These are phyloP conservation scores for Sporopachydermia lactativora DNA, from an alignment of 805 yeast species.

Conservation along the genomic window DNA sequence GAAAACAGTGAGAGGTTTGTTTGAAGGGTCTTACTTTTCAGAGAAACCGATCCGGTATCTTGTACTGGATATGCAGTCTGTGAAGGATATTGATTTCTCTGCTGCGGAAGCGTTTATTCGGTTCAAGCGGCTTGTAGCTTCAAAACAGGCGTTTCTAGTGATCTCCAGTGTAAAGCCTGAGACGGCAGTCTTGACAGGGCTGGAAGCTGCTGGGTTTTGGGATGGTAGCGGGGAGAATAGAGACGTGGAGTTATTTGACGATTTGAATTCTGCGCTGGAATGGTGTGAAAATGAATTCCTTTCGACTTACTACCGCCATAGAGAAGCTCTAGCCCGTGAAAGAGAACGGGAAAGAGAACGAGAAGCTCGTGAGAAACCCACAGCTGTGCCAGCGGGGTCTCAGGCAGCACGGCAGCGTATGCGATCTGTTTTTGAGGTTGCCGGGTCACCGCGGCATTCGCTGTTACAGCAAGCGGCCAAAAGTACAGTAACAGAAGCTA, in stretches of 20 bases:
- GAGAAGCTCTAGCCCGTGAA: slow-evolving; percentile 12
- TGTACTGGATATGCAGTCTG: slow-evolving; percentile 74
- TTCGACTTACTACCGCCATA: slow-evolving; percentile 36
- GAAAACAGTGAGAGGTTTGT: slow-evolving; percentile 46
- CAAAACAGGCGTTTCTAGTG: slow-evolving; percentile 55
- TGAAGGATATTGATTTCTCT: slow-evolving; percentile 70
- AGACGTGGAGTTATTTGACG: slow-evolving; percentile 50
- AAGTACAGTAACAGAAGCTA: slow-evolving; percentile 18
- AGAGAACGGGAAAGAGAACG: no score
- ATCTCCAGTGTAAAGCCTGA: slow-evolving; percentile 64
- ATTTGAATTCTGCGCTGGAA: slow-evolving; percentile 78
- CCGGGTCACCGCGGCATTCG: slow-evolving; percentile 15
- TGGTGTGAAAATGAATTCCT: slow-evolving; percentile 94
- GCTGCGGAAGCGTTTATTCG: slow-evolving; percentile 94
- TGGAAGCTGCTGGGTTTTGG: slow-evolving; percentile 76
- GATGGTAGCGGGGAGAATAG: slow-evolving; percentile 31
- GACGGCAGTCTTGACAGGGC: slow-evolving; percentile 51
- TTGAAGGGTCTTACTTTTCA: slow-evolving; percentile 38
- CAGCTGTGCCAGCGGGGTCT: background rate
- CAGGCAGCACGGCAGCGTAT: no score
- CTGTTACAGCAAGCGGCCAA: slow-evolving; percentile 19
- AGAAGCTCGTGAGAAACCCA: no score
- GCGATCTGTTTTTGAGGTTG: slow-evolving; percentile 4
- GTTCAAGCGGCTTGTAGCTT: slow-evolving; percentile 61
- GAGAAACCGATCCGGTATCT: slow-evolving; percentile 58